A percentile compares a stretch with the other conserved stretches of the same genome.
Evolutionary conservation across 495 filamentous ascomycete species (phyloP).

Genomic region (Talaromyces proteolyticus): DNA sequence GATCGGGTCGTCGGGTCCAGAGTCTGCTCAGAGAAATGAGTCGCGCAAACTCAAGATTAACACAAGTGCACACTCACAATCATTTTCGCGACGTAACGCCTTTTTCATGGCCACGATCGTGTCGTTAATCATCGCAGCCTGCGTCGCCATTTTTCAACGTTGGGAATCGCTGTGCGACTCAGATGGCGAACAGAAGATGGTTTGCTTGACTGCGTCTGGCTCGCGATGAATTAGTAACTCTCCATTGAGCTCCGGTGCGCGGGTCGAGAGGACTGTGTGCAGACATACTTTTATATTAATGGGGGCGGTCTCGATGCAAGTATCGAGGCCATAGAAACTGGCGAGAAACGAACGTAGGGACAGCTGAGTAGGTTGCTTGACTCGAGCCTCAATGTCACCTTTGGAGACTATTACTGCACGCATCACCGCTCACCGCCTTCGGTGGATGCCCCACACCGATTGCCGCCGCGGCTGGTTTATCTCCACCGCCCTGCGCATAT

Average conservation of each 20-base stretch:
- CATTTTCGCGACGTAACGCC: constrained; percentile 55
- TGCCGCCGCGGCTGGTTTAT: not conserved
- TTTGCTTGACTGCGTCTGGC: too few relatives aligned
- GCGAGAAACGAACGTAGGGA: not conserved
- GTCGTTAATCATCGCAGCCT: constrained; percentile 63
- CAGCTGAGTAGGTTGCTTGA: not conserved
- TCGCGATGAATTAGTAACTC: too few relatives aligned
- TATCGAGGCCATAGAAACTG: too few relatives aligned
- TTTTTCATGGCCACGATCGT: constrained; percentile 74
- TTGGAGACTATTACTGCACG: constrained; percentile 1
- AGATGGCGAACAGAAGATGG: not conserved
- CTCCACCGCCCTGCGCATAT: too few relatives aligned
- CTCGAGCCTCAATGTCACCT: not conserved
- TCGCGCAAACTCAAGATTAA: not conserved
- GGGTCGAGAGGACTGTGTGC: too few relatives aligned
- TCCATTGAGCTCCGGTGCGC: too few relatives aligned
- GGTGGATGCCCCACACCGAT: not conserved
- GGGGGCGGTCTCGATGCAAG: too few relatives aligned
- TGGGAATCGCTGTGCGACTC: not conserved
- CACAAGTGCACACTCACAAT: constrained; percentile 36
- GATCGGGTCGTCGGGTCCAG: constrained; percentile 81
- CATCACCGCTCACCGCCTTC: constrained; percentile 6
- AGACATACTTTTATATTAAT: too few relatives aligned
- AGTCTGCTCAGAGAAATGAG: constrained; percentile 46
- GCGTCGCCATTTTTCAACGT: constrained; percentile 53